Evolutionary conservation across 169 alveolate genomes (phyloP), one percentile per base, ranked within the genome.

Genomic region (Fabrea salina): DNA sequence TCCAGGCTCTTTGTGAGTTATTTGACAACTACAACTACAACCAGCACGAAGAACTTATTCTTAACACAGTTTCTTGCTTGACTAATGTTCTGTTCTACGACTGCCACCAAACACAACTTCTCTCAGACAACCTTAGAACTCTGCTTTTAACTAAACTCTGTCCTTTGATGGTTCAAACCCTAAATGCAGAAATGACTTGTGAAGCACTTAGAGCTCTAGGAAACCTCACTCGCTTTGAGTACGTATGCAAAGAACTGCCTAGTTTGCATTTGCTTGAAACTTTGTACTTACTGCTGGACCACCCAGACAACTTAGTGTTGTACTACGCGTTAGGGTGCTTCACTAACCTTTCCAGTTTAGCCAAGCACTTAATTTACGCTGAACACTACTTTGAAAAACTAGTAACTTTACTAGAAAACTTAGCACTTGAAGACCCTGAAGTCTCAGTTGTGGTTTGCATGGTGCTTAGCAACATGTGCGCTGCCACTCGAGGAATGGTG

Each of bases 21-120:
- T 13, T 87, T 25, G 22, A 59, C 13, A 39, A 16, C 40, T 84
- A 80, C 32, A 50, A 33, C 32, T 3, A 79, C 3, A 75, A 80
- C 44, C 35, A 76, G 6, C 56, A 74, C 54, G 92, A 87, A 43
- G 92, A 87, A 67, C 76, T 87, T 32, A 67, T 87, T 16, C 74
- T 87, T 11, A 87, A 87, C 51, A 53, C 82, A 37, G 64, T 81
- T 0, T 79, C 86, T 30, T 77, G 89, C 44, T 33, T 61, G 39
- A 87, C 92, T 30, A 87, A 87, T 59, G 58, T 87, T 6, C 88
- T 87, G 27, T 87, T 72, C 47, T 87, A 80, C 68, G 92, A 87
- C 56, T 49, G 39, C 0, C 84, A 79, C 4, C 3, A 54, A 35
- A 27, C 59, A 54, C 30, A 47, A 1, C 30, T 67, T 68, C 16